Evolutionary conservation across 352 stramenopile genomes (phyloP), one percentile per base, ranked within the genome.

Genomic region (Pythium plurisporium): DNA sequence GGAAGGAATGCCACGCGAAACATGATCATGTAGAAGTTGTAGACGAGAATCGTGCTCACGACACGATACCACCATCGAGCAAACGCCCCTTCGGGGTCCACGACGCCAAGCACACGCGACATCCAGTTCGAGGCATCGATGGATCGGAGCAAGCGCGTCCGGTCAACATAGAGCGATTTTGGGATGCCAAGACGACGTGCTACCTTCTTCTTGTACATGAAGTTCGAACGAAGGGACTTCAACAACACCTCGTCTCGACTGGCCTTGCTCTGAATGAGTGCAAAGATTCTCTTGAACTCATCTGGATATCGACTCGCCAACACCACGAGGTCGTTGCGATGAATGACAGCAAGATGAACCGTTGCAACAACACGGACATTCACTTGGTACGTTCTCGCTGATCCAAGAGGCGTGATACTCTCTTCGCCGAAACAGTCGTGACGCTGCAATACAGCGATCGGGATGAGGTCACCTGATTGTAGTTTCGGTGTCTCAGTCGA

Each of bases 401-500:
- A 17, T 0, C 53, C 38, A 14, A 30, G 15, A 4, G 57, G 51
- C 3, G 64, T 37, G 36, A 89, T 57, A 50, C 79, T 84, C 36
- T 89, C 79, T 53, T 85, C 70, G 11, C 79, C 79, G 26, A 89
- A 87, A 43, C 69, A 84, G 26, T 86, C 72, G 41, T 78, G 65
- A 23, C 67, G 60, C 22, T 80, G 76, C 8, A 87, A 45, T 9
- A 89, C 60, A 0, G 67, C 69, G 20, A 89, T 75, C 2, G 79
- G 71, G 25, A 80, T 71, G 14, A 60, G 53, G 12, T 46, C 26
- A 30, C 14, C 44, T 5, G n/a, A n/a, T n/a, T n/a, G n/a, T n/a
- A n/a, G n/a, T n/a, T n/a, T n/a, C n/a, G n/a, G n/a, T n/a, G n/a
- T n/a, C n/a, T 63, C 56, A 0, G 25, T 23, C 20, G 27, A 46